Evolutionary conservation across 306 rosid species (phyloP).

Genomic region (Styphnolobium japonicum): DNA sequence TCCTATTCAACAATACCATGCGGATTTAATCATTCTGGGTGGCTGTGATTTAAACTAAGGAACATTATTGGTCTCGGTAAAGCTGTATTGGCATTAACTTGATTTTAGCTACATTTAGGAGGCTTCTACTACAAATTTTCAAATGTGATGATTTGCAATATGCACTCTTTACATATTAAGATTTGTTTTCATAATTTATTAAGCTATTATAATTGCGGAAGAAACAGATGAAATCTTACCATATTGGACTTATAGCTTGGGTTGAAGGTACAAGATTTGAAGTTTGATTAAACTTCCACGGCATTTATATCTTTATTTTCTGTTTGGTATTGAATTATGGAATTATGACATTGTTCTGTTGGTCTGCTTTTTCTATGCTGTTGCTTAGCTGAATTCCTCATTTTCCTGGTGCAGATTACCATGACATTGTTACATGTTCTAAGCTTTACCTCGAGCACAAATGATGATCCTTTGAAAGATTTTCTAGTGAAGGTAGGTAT

Average conservation of each 20-base stretch:
- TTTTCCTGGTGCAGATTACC: constrained; percentile 60
- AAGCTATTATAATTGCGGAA: background rate
- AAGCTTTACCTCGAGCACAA: constrained; percentile 57
- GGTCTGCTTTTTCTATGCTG: background rate
- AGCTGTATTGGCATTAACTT: background rate
- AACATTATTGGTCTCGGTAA: background rate
- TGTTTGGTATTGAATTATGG: constrained; percentile 3
- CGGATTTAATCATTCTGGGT: constrained; percentile 1
- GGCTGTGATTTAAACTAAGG: background rate
- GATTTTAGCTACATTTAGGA: background rate
- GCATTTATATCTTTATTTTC: background rate
- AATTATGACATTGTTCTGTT: constrained; percentile 6
- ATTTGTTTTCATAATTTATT: background rate
- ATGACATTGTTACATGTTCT: constrained; percentile 84
- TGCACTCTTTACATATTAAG: background rate
- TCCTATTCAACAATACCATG: constrained; percentile 18
- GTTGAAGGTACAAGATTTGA: constrained; percentile 1
- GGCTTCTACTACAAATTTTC: background rate
- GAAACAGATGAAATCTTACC: background rate
- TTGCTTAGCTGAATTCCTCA: constrained; percentile 7
- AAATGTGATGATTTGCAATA: background rate
- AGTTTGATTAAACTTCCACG: background rate
- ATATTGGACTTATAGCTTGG: background rate
- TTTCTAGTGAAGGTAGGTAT: constrained; percentile 74
- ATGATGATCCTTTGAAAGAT: constrained; percentile 61